Base-by-base conservation (phyloP, 2,329 filamentous ascomycete genomes). In the Rhynchosporium graminicola region DNA sequence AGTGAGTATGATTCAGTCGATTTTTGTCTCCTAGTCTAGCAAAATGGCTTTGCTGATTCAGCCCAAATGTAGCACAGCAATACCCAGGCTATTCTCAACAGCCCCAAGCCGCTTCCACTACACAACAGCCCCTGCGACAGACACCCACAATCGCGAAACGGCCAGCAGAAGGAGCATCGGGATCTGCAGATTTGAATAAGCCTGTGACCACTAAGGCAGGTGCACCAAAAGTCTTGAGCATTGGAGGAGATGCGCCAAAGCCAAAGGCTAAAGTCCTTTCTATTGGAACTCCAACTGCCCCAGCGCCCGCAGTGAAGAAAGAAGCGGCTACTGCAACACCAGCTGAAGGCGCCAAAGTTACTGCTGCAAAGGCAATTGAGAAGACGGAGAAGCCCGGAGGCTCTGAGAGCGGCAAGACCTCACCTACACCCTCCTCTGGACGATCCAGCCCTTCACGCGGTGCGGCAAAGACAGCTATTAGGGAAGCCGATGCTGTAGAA, bases 311-410 rank as follows among this genome's bases (percentile, higher is more conserved):
- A 67, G 20, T 67, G 29, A 60, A 81, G 74, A 81, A 83, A 73
- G 79, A 81, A 59, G 55, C 81, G 85, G 60, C 54, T 36, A 43
- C 62, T 40, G 75, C 76, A 7, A 65, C 73, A 50, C 76, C 78
- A 50, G 78, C 87, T 2, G 88, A 90, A 67, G 90, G 91, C 36
- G 83, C 92, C 65, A 97, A 97, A 79, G 87, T 90, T n/a, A 81
- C 89, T 1, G 94, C 93, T 4, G 81, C 86, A 57, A 97, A 97
- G 78, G 93, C 94, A 9, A 91, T 97, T 66, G 92, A 96, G 73
- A 97, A 97, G 95, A 89, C 90, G 0, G 91, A 92, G 60, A 88
- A 93, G 74, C 82, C 85, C 59, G 80, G 84, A 8, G 78, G 79
- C 54, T 79, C 82, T 51, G 78, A 79, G 40, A 84, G 85, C 71